Conservation (phyloP, 352 stramenopile species). For the Hyphochytrium catenoides region DNA sequence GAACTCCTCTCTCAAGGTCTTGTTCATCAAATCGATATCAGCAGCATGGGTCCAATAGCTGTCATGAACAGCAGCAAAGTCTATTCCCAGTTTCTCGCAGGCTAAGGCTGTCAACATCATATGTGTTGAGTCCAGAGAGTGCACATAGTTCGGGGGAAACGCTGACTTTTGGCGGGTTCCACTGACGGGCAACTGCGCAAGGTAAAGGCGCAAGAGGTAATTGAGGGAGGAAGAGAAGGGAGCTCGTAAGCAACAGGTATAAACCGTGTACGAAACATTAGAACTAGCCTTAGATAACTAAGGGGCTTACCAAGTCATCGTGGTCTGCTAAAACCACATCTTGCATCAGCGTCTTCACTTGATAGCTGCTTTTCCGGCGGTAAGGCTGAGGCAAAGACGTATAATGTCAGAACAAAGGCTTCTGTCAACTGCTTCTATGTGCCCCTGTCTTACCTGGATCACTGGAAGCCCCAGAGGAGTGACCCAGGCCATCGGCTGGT, state of each 20-base stretch:
- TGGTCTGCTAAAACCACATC: conserved; percentile 59
- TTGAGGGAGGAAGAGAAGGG: no score
- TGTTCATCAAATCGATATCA: conserved; percentile 89
- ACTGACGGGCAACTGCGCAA: conserved; percentile 24
- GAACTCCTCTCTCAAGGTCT: conserved; percentile 66
- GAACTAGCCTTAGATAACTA: no score
- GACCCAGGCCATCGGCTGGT: conserved; percentile 92
- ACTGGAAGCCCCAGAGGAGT: conserved; percentile 94
- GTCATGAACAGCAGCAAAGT: conserved; percentile 96
- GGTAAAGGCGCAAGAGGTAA: no score
- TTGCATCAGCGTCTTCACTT: conserved; percentile 57
- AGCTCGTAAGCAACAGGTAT: no score
- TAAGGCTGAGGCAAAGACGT: no score
- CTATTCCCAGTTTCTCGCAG: conserved; percentile 71
- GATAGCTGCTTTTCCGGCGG: conserved; percentile 40
- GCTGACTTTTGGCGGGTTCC: conserved; percentile 72
- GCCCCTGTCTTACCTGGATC: no score
- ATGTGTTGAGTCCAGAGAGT: conserved; percentile 97
- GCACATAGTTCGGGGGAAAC: conserved; percentile 98
- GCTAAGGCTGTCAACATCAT: conserved; percentile 95
- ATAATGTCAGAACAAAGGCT: no score
- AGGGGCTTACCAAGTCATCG: no score
- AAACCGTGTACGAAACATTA: no score
- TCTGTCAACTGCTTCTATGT: no score
- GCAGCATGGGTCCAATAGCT: conserved; percentile 96